phyloP scores from a whole-genome alignment of 495 filamentous ascomycete species.

The Penicillium lagena region DNA sequence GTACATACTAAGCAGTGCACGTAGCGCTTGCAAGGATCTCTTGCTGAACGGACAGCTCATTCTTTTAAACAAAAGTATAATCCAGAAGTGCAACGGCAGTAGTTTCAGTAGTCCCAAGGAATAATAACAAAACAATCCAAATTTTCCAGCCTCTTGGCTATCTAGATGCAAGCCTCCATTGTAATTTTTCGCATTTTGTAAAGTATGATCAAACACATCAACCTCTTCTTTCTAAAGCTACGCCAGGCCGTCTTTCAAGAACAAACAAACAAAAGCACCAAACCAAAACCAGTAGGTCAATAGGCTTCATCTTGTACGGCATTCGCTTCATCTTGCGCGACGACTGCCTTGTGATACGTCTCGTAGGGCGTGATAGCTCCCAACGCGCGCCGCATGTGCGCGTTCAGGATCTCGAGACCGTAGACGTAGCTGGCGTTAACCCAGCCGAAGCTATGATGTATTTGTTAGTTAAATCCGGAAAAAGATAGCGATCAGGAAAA shows the following conservation, averaged over 20 bases:
- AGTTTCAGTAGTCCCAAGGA: too few species aligned
- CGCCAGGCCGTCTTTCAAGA: not conserved
- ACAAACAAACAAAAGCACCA: not conserved
- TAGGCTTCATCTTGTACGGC: constrained; percentile 1
- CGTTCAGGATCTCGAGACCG: constrained; percentile 75
- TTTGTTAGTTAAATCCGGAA: not conserved
- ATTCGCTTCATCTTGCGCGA: constrained; percentile 13
- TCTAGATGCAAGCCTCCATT: too few species aligned
- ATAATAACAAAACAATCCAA: too few species aligned
- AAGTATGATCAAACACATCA: too few species aligned
- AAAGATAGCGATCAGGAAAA: not conserved
- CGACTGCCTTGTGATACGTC: constrained; percentile 46
- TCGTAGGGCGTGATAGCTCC: constrained; percentile 79
- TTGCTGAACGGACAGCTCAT: too few species aligned
- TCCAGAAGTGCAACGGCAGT: too few species aligned
- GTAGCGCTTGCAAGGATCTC: too few species aligned
- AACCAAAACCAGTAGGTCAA: constrained; percentile 3
- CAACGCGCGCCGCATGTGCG: constrained; percentile 78
- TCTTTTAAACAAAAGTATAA: too few species aligned
- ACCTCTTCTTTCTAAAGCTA: too few species aligned
- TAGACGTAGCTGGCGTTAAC: constrained; percentile 95
- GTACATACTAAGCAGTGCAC: too few species aligned
- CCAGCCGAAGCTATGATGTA: constrained; percentile 77
- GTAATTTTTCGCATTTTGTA: too few species aligned
- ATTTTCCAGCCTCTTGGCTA: too few species aligned